A percentile compares a stretch with the other conserved stretches of the same genome.
These are phyloP conservation scores for Venturia aucupariae DNA, from an alignment of 2,329 filamentous ascomycete genomes.

Conservation along the genomic window DNA sequence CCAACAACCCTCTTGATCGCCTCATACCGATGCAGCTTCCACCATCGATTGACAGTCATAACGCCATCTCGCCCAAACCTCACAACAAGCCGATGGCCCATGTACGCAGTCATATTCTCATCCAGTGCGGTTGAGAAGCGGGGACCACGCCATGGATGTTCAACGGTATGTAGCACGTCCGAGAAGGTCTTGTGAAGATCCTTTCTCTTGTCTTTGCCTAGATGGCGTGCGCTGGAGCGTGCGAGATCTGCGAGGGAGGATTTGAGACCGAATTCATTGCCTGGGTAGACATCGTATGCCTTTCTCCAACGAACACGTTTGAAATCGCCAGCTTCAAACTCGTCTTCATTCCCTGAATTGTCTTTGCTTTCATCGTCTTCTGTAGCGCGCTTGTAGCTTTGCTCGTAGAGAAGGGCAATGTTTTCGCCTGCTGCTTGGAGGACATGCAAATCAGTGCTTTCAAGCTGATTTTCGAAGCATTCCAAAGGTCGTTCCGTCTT, in stretches of 20 bases:
- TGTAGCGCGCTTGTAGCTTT: constrained; percentile 50
- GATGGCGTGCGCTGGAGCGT: constrained; percentile 49
- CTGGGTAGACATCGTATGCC: constrained; percentile 58
- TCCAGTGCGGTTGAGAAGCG: constrained; percentile 57
- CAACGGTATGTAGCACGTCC: constrained; percentile 56
- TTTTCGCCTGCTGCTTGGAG: constrained; percentile 71
- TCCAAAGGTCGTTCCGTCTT: constrained; percentile 66
- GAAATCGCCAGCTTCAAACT: constrained; percentile 15
- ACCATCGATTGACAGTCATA: constrained; percentile 62
- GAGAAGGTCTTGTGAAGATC: constrained; percentile 56
- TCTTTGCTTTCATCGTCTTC: constrained; percentile 43
- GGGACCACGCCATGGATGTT: constrained; percentile 57
- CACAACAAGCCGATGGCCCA: constrained; percentile 54
- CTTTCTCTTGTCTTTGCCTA: constrained; percentile 59
- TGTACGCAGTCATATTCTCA: constrained; percentile 48
- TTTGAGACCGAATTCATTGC: constrained; percentile 44
- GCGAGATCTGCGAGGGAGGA: constrained; percentile 51
- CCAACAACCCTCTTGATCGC: constrained; percentile 25
- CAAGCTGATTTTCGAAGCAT: constrained; percentile 75
- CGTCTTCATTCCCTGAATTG: constrained; percentile 37
- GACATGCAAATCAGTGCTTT: constrained; percentile 61
- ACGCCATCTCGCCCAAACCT: constrained; percentile 33
- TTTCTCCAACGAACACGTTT: constrained; percentile 23
- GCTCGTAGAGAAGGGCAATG: constrained; percentile 76
- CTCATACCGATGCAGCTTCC: constrained; percentile 58